Base-by-base conservation (phyloP, 352 stramenopile species). In the Plasmopara halstedii region DNA sequence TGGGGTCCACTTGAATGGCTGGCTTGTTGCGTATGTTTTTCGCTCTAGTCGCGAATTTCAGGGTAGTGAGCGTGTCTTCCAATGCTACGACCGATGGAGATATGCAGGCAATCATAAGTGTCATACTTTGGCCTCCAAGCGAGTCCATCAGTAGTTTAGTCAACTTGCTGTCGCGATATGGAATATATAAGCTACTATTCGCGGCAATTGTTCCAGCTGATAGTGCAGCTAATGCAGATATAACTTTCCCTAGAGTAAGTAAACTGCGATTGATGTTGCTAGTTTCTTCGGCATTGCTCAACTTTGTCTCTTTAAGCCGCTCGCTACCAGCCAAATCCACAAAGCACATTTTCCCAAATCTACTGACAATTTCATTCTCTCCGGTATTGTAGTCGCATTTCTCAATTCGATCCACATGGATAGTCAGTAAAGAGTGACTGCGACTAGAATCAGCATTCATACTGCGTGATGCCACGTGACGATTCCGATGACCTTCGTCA, bases 11-110 rank as follows among this genome's bases (percentile, higher is more conserved):
- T 38, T 89, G 70, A 7, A 90, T 58, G 1, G 59, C 75, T 5
- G 83, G 80, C 45, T 84, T 79, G 56, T 94, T 94, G 43, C 78
- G 63, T 18, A 95, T 94, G 50, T 88, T 89, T 53, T 90, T 88
- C 18, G 81, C 83, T 6, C 77, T 69, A 6, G 72, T 88, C 2
- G 80, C 83, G 44, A 93, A 95, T 19, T 86, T 82, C n/a, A 95
- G 64, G 11, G 82, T 94, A 23, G 73, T 88, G 6, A 95, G 58
- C 10, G 82, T 87, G 49, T 94, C 83, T 20, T 90, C 76, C 4
- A 90, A 49, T 6, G 67, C 65, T 0, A 23, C 27, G 8, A 44
- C 56, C 3, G 76, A 84, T 2, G 82, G 82, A 2, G 73, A 89
- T 7, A 94, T 67, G 36, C 82, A 93, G 1, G 82, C 81, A 45